These are phyloP conservation scores for Azolla pinnata DNA, from an alignment of 75 land plant species.

Conservation along the genomic window DNA sequence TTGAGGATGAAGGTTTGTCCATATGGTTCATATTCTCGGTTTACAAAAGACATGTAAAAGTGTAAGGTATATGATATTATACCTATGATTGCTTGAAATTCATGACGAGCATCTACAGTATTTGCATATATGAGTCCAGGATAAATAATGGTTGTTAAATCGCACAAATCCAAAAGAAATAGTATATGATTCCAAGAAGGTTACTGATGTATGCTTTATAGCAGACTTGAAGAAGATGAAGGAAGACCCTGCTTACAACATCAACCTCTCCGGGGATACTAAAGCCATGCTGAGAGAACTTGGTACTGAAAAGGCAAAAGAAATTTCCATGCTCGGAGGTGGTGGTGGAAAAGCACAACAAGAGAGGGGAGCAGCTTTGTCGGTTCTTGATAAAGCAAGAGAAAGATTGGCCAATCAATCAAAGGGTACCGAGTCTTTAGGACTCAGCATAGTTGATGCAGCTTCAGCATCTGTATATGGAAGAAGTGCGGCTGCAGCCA, in stretches of 20 bases:
- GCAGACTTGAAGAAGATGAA: slow-evolving; percentile 54
- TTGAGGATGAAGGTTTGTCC: slow-evolving; percentile 80
- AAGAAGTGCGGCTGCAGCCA: slow-evolving; percentile 86
- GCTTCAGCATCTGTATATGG: slow-evolving; percentile 94
- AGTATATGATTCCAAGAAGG: too few relatives aligned
- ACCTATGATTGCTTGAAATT: too few relatives aligned
- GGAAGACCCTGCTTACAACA: slow-evolving; percentile 67
- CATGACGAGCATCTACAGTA: too few relatives aligned
- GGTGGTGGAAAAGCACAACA: slow-evolving; percentile 82
- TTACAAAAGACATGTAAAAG: too few relatives aligned
- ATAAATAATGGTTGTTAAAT: too few relatives aligned
- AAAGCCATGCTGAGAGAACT: slow-evolving; percentile 81
- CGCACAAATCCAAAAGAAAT: too few relatives aligned
- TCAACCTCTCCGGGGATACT: slow-evolving; percentile 74
- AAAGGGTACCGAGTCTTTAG: slow-evolving; percentile 24
- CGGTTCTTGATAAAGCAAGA: slow-evolving; percentile 57
- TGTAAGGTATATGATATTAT: too few relatives aligned
- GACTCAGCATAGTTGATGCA: slow-evolving; percentile 81
- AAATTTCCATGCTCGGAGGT: slow-evolving; percentile 67
- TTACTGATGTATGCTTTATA: too few relatives aligned
- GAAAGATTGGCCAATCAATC: slow-evolving; percentile 27
- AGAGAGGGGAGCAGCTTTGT: slow-evolving; percentile 78
- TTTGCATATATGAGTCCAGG: too few relatives aligned
- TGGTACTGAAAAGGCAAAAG: slow-evolving; percentile 77
- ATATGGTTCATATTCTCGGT: too few relatives aligned